These are phyloP conservation scores for Immersiella caudata DNA, from an alignment of 495 filamentous ascomycete species.

Conservation along the genomic window DNA sequence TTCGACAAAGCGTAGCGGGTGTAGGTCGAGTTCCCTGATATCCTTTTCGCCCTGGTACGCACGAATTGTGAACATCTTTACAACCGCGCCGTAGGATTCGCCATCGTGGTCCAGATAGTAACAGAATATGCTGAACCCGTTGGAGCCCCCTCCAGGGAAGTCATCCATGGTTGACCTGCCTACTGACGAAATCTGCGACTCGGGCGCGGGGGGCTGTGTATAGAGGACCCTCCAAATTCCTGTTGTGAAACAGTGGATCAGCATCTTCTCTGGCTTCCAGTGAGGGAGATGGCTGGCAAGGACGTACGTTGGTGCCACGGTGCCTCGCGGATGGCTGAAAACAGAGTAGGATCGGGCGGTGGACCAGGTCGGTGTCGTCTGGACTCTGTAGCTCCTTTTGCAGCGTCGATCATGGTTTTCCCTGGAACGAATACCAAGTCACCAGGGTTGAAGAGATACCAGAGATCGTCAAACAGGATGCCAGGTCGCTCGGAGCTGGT, in stretches of 20 bases:
- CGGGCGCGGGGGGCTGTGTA: not conserved
- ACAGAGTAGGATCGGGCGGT: not conserved
- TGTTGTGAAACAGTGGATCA: not conserved
- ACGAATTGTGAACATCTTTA: not conserved
- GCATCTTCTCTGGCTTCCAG: not conserved
- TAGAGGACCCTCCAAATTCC: not conserved
- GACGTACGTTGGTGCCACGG: not conserved
- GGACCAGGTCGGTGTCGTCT: not conserved
- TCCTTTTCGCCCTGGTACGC: not conserved
- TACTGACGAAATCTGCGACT: not conserved
- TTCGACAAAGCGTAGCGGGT: not conserved
- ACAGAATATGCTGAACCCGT: not conserved
- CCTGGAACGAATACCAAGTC: not conserved
- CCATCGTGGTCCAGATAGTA: constrained; percentile 5
- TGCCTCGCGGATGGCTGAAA: not conserved
- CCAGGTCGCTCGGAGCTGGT: not conserved
- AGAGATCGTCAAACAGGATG: not conserved
- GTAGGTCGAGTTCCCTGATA: not conserved
- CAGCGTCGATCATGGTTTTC: not conserved
- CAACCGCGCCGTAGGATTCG: not conserved
- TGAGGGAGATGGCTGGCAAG: not conserved
- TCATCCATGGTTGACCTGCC: too few relatives aligned
- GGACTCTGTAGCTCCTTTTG: not conserved
- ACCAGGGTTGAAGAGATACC: not conserved
- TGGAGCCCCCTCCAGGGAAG: too few relatives aligned